Conservation (phyloP, 2,329 filamentous ascomycete species). For the Aspergillus ochraceus region DNA sequence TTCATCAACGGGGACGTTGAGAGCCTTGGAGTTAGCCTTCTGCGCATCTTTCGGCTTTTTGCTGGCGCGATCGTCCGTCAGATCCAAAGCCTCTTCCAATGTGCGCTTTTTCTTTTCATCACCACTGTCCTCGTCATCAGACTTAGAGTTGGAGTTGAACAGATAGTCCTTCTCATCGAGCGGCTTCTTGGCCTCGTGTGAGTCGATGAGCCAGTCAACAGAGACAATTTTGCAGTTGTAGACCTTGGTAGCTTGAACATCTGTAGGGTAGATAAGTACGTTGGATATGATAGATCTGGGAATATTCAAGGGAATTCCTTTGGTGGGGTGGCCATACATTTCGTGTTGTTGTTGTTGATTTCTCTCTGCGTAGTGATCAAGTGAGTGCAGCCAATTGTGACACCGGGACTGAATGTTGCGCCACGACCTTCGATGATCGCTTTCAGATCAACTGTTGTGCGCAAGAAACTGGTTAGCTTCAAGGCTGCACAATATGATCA, state of each 20-base stretch:
- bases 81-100: constrained; percentile 16
- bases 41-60: constrained; percentile 47
- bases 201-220: constrained; percentile 64
- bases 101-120: constrained; percentile 31
- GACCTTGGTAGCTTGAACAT: constrained; percentile 47
- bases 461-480: constrained; percentile 5
- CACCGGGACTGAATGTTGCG: constrained; percentile 31
- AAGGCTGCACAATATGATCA: not conserved
- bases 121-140: constrained; percentile 6
- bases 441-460: constrained; percentile 13
- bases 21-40: constrained; percentile 41
- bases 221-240: constrained; percentile 57
- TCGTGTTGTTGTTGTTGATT: constrained; percentile 34
- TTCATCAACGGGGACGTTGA: constrained; percentile 52
- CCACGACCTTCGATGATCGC: constrained; percentile 34
- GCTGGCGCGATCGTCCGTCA: constrained; percentile 17
- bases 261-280: constrained; percentile 31
- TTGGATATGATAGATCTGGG: too few relatives aligned
- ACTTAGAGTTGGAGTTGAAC: constrained; percentile 21
- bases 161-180: constrained; percentile 42
- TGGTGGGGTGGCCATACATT: constrained; percentile 26
- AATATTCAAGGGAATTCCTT: too few relatives aligned
- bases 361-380: constrained; percentile 39
- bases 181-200: constrained; percentile 44
- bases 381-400: constrained; percentile 38